These are phyloP conservation scores for Plectosphaerella plurivora DNA, from an alignment of 2,329 filamentous ascomycete species.

Conservation along the genomic window DNA sequence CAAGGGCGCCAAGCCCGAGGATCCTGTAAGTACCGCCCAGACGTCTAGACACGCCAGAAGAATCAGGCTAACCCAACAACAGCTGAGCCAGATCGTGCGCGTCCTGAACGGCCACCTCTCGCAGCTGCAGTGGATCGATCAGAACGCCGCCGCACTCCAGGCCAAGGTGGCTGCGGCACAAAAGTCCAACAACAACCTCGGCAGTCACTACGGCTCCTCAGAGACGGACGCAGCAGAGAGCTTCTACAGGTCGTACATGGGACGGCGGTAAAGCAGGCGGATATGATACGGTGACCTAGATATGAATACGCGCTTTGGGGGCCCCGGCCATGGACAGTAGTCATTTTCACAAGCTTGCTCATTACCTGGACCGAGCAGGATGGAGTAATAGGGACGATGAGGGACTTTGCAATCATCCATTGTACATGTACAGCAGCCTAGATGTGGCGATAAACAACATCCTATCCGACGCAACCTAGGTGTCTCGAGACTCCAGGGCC, in stretches of 20 bases:
- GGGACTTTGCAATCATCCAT: constrained; percentile 10
- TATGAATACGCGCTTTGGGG: constrained; percentile 6
- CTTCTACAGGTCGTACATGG: constrained; percentile 87
- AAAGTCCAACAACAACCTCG: constrained; percentile 65
- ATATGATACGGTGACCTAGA: constrained; percentile 2
- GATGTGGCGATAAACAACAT: constrained; percentile 7
- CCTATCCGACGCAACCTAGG: too few species aligned
- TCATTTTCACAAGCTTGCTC: not conserved
- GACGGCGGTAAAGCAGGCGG: constrained; percentile 49
- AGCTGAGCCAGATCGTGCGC: constrained; percentile 92
- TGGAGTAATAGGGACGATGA: too few species aligned
- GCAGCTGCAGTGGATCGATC: constrained; percentile 90
- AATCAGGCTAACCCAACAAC: constrained; percentile 18
- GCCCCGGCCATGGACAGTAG: too few species aligned
- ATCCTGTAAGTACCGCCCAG: constrained; percentile 60
- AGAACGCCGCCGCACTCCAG: constrained; percentile 75
- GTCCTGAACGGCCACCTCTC: constrained; percentile 90
- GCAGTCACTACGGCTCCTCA: constrained; percentile 50
- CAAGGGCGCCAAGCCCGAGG: constrained; percentile 84
- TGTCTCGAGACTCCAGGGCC: too few species aligned
- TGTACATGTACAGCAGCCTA: constrained; percentile 35
- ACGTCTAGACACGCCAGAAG: not conserved
- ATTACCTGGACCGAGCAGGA: not conserved
- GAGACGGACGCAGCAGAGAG: constrained; percentile 76
- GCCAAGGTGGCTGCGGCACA: constrained; percentile 79